Evolutionary conservation across 139 green algal species (phyloP).

Genomic region (Chlamydomonas sphaeroides): DNA sequence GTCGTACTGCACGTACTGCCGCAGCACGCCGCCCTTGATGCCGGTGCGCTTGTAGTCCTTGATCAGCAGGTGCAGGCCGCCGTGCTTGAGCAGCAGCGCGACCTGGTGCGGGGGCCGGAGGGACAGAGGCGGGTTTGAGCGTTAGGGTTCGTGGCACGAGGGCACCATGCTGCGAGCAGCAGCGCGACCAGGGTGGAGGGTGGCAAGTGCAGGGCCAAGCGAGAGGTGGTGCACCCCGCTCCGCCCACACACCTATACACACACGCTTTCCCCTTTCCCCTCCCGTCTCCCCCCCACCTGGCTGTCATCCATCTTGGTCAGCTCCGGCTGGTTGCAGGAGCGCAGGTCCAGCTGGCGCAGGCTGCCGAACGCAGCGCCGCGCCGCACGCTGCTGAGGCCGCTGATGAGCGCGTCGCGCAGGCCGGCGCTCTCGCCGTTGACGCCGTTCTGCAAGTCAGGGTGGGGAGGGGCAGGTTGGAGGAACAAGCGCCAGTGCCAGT

Average conservation of each 20-base stretch:
- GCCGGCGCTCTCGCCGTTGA: constrained; percentile 18
- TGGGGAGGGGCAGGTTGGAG: no score
- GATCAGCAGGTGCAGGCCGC: constrained; percentile 35
- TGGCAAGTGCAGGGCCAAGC: no score
- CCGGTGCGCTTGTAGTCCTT: constrained; percentile 41
- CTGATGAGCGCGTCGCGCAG: constrained; percentile 30
- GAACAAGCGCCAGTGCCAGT: no score
- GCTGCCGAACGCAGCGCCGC: constrained; percentile 29
- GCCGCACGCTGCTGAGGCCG: constrained; percentile 35
- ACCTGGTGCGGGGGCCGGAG: neutral
- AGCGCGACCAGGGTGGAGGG: no score
- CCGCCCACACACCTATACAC: neutral
- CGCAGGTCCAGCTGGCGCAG: constrained; percentile 33
- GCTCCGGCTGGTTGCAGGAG: constrained; percentile 34
- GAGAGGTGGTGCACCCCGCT: no score
- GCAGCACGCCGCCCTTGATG: constrained; percentile 41
- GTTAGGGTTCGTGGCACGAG: no score
- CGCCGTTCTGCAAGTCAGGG: neutral
- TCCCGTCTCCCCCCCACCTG: neutral
- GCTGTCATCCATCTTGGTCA: constrained; percentile 25
- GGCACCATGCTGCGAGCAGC: no score
- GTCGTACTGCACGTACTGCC: constrained; percentile 44
- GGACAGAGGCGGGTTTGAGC: neutral
- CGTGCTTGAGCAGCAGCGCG: constrained; percentile 38
- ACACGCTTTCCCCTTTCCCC: neutral